Percentiles rank a stretch among this genome's conserved stretches.
phyloP scores from a whole-genome alignment of 1,284 basidiomycete species.

The Violaceomyces palustris region DNA sequence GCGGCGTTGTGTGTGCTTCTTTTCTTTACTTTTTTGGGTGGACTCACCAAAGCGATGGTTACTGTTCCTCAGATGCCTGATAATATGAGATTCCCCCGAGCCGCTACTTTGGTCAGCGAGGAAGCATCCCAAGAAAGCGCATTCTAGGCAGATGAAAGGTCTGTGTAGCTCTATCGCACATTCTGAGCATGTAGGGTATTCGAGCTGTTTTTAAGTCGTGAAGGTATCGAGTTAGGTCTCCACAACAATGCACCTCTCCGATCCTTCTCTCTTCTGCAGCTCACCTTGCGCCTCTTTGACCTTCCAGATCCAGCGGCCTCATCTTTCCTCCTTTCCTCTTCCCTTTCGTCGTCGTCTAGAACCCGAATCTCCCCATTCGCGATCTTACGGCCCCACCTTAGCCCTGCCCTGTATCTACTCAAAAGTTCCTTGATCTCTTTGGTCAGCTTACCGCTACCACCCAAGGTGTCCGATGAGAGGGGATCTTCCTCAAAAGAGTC shows the following conservation, averaged over 20 bases:
- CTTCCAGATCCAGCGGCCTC: slow-evolving; percentile 3
- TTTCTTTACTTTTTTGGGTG: background rate
- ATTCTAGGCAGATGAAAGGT: slow-evolving; percentile 48
- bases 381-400: slow-evolving; percentile 40
- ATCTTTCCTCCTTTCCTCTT: slow-evolving; percentile 9
- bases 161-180: slow-evolving; percentile 39
- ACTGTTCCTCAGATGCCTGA: slow-evolving; percentile 10
- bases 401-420: slow-evolving; percentile 33
- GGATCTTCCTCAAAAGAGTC: too few relatives aligned
- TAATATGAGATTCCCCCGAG: slow-evolving; percentile 21
- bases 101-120: slow-evolving; percentile 16
- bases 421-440: slow-evolving; percentile 16
- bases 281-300: slow-evolving; percentile 14
- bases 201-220: slow-evolving; percentile 14
- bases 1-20: background rate
- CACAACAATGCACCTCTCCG: slow-evolving; percentile 1
- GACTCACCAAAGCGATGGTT: slow-evolving; percentile 9
- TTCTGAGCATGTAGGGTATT: slow-evolving; percentile 39
- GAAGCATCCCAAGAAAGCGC: slow-evolving; percentile 43
- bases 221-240: background rate
- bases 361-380: slow-evolving; percentile 29
- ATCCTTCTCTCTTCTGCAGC: slow-evolving; percentile 4
- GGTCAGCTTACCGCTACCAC: background rate
- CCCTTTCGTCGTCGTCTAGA: slow-evolving; percentile 23
- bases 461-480: too few relatives aligned